A percentile compares a stretch with the other conserved stretches of the same genome.
Evolutionary conservation across 495 filamentous ascomycete genomes (phyloP).

Genomic region (Aspergillus avenaceus): DNA sequence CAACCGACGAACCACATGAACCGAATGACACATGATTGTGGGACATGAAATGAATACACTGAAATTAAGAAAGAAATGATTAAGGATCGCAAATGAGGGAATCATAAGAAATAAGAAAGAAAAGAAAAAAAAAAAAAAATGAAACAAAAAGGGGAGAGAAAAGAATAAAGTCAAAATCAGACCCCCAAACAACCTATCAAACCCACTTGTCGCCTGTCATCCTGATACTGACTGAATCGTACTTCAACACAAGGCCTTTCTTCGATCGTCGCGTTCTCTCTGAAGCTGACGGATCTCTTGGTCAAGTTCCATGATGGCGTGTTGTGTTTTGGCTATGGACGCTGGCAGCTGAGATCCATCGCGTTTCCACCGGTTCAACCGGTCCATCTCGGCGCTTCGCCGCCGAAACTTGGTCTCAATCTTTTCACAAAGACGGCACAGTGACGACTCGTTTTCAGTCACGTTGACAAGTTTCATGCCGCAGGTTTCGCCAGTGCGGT

Average conservation of each 20-base stretch:
- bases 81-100: slow-evolving; percentile 5
- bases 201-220: neutral
- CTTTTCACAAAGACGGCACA: slow-evolving; percentile 86
- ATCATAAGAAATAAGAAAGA: slow-evolving; percentile 14
- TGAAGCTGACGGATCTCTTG: slow-evolving; percentile 56
- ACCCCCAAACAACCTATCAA: slow-evolving; percentile 13
- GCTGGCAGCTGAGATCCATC: slow-evolving; percentile 63
- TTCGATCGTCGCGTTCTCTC: slow-evolving; percentile 35
- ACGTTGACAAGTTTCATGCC: slow-evolving; percentile 86
- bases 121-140: slow-evolving; percentile 19
- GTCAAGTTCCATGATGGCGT: slow-evolving; percentile 57
- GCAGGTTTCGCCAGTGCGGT: slow-evolving; percentile 96
- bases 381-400: slow-evolving; percentile 67
- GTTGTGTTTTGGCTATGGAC: slow-evolving; percentile 73
- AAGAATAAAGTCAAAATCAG: slow-evolving; percentile 14
- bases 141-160: slow-evolving; percentile 17
- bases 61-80: slow-evolving; percentile 12
- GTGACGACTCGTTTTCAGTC: slow-evolving; percentile 52
- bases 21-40: slow-evolving; percentile 20
- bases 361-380: slow-evolving; percentile 79
- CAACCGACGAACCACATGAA: slow-evolving; percentile 18
- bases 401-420: slow-evolving; percentile 83
- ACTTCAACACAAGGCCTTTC: slow-evolving; percentile 21
- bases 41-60: slow-evolving; percentile 29
- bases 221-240: slow-evolving; percentile 14